phyloP scores from a whole-genome alignment of 1,139 yeast species.

The Taphrina populina region DNA sequence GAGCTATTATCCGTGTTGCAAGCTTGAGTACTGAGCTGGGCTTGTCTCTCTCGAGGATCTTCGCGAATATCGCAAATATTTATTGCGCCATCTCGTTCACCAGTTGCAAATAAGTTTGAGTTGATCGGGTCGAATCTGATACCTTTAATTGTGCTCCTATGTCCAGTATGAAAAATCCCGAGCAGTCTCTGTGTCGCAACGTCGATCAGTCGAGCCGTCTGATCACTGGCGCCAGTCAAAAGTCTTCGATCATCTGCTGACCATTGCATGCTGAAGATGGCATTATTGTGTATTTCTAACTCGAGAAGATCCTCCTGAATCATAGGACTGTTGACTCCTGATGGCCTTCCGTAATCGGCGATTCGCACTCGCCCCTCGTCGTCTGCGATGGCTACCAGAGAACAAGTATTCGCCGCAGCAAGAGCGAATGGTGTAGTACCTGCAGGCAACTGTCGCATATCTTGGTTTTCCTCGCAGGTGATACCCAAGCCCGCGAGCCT shows the following conservation, averaged over 20 bases:
- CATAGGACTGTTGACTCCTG: neutral
- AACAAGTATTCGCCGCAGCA: conserved; percentile 27
- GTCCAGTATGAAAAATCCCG: conserved; percentile 10
- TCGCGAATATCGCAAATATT: conserved; percentile 32
- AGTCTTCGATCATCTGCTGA: conserved; percentile 31
- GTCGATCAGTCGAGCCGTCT: conserved; percentile 23
- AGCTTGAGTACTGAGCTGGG: neutral
- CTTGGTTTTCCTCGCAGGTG: neutral
- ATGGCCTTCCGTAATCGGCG: conserved; percentile 9
- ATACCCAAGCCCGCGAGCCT: conserved; percentile 1
- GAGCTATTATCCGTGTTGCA: neutral
- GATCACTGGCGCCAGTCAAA: conserved; percentile 34
- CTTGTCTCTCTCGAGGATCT: neutral
- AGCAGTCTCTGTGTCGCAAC: conserved; percentile 22
- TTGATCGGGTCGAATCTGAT: conserved; percentile 26
- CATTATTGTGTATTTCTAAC: conserved; percentile 27
- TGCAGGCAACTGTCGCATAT: neutral
- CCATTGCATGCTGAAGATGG: conserved; percentile 32
- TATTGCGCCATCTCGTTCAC: conserved; percentile 34
- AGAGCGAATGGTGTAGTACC: conserved; percentile 30
- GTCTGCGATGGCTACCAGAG: conserved; percentile 29
- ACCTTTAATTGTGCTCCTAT: conserved; percentile 27
- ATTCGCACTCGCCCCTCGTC: conserved; percentile 31
- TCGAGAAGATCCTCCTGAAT: conserved; percentile 9
- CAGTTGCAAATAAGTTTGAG: conserved; percentile 12